Conservation (phyloP, 2,329 filamentous ascomycete genomes). For the Clarireedia hainanense region DNA sequence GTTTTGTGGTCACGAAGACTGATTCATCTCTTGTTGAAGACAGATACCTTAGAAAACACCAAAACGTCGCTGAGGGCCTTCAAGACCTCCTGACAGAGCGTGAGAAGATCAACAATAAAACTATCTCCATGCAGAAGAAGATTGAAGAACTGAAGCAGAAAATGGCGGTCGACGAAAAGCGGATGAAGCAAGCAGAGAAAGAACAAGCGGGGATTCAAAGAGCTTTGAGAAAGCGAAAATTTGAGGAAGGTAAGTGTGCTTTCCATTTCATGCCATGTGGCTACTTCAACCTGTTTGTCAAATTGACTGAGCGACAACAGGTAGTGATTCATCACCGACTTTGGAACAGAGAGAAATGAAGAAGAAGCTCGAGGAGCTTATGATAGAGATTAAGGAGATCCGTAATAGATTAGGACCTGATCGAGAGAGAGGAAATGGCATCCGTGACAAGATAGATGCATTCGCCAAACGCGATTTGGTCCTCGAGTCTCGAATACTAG, state of each 20-base stretch:
- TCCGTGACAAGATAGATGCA: no score
- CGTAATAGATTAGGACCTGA: no score
- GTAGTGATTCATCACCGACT: no score
- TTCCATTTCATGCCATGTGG: background rate
- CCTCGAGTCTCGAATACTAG: background rate
- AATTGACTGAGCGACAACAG: no score
- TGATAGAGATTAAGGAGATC: no score
- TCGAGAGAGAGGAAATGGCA: no score
- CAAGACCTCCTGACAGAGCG: background rate
- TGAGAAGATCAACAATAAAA: background rate
- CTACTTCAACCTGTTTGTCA: no score
- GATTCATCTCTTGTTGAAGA: conserved; percentile 9
- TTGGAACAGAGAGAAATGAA: no score
- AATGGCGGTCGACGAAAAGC: background rate
- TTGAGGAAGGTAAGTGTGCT: background rate
- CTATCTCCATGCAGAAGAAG: background rate
- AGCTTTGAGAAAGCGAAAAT: background rate
- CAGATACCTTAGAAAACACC: conserved; percentile 9
- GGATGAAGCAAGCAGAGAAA: background rate
- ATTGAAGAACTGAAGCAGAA: background rate
- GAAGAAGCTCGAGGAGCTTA: no score
- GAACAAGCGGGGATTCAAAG: background rate
- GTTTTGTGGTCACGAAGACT: conserved; percentile 16
- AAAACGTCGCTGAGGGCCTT: conserved; percentile 1
- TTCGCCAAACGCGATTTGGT: background rate